Evolutionary conservation across 2,329 filamentous ascomycete genomes (phyloP), one percentile per base, ranked within the genome.

Genomic region (Fusarium nematophilum): DNA sequence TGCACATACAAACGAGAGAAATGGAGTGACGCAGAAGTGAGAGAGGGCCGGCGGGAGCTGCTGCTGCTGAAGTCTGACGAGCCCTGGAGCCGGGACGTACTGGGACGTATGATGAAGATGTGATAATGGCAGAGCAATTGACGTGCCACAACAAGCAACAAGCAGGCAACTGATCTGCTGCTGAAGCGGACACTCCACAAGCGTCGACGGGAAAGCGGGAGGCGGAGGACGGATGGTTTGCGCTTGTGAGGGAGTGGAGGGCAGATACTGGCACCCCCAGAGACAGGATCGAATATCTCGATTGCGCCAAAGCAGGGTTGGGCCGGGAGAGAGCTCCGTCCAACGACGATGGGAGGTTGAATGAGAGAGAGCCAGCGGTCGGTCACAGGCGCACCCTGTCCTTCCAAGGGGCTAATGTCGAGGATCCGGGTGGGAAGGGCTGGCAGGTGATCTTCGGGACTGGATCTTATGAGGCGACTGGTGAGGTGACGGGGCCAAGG

Each of bases 281-380:
- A 53, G 51, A 31, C 33, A 34, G 39, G 53, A 64, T 66, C 59
- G 63, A 53, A 67, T 69, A 69, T 69, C 65, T 67, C 66, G 63
- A 69, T 67, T 63, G 52, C 45, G 47, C 48, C 57, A 55, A 53
- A n/a, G 54, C 43, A 54, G 44, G 46, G 31, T 38, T 61, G 50
- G 53, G 45, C 38, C 38, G 42, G 33, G 40, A 39, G 46, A 50
- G 49, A 40, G 43, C 25, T 64, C 34, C 59, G 56, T 58, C 62
- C 61, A 66, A 68, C 64, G 44, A 45, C 48, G 37, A 53, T 47
- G 53, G 33, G 27, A 49, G 49, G 55, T 53, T 38, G 53, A 44
- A 51, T 34, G 33, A 34, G 54, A n/a, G n/a, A n/a, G n/a, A n/a
- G 50, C 31, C 49, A 53, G 59, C 58, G 44, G 47, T 57, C 53